Conservation (phyloP, 23 red algal genomes). For the Gracilaria caudata region DNA sequence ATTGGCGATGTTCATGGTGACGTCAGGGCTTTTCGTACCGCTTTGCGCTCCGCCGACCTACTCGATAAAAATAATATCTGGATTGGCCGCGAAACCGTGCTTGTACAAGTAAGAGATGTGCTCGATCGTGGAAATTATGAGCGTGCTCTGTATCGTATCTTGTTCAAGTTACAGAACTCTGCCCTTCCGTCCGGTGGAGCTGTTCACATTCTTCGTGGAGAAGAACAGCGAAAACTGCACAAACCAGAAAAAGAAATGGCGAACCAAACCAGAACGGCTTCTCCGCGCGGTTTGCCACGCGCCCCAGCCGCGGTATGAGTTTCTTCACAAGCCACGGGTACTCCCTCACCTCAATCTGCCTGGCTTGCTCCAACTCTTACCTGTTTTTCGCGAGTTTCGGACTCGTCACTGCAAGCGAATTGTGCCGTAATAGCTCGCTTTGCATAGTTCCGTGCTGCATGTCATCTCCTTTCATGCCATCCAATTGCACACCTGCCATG, state of each 20-base stretch:
- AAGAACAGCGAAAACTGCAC: slow-evolving; percentile 73
- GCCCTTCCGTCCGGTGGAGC: slow-evolving; percentile 77
- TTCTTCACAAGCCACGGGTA: slow-evolving; percentile 55
- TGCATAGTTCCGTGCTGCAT: not conserved
- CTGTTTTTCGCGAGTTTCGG: slow-evolving; percentile 21
- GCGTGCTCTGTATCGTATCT: slow-evolving; percentile 74
- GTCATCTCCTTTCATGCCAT: not conserved
- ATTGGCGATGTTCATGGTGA: slow-evolving; percentile 99
- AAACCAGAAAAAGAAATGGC: slow-evolving; percentile 68
- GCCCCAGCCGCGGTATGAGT: slow-evolving; percentile 54
- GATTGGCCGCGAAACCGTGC: slow-evolving; percentile 75
- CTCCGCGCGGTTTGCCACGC: slow-evolving; percentile 53
- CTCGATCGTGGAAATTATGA: slow-evolving; percentile 92
- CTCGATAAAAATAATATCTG: slow-evolving; percentile 70
- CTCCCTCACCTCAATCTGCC: not conserved
- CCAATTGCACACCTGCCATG: not conserved
- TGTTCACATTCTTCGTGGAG: slow-evolving; percentile 77
- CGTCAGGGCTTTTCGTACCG: slow-evolving; percentile 59
- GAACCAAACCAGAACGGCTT: slow-evolving; percentile 76
- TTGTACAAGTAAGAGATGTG: slow-evolving; percentile 92
- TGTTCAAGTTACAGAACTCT: slow-evolving; percentile 76
- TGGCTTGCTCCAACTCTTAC: slow-evolving; percentile 12
- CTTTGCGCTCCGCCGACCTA: slow-evolving; percentile 63
- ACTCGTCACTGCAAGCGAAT: not conserved
- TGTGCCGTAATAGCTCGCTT: not conserved